phyloP scores from a whole-genome alignment of 306 rosid genomes.

The Cercis canadensis region DNA sequence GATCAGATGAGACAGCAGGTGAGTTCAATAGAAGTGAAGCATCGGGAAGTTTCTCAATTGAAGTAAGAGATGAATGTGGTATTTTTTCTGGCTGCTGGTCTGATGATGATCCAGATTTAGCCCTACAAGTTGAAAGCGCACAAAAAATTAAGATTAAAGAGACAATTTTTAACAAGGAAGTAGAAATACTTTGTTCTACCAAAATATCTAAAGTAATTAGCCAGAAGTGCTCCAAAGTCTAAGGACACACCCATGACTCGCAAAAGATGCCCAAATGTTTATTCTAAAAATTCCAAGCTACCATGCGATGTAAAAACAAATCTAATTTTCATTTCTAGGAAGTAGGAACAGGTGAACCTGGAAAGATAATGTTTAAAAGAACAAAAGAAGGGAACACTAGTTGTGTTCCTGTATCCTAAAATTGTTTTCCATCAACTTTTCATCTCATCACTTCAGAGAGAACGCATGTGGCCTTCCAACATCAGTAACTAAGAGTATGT shows the following conservation, averaged over 20 bases:
- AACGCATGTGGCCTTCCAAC: not conserved
- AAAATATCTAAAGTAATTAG: not conserved
- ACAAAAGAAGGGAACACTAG: too few species aligned
- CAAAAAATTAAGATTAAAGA: constrained; percentile 6
- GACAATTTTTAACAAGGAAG: constrained; percentile 26
- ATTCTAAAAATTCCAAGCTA: too few species aligned
- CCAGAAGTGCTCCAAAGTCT: not conserved
- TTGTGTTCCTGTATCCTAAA: not conserved
- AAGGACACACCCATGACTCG: not conserved
- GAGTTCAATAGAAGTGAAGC: constrained; percentile 84
- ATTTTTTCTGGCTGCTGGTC: constrained; percentile 43
- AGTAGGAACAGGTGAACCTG: too few species aligned
- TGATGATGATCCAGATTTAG: constrained; percentile 46
- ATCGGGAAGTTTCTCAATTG: constrained; percentile 79
- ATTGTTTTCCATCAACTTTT: not conserved
- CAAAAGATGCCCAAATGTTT: not conserved
- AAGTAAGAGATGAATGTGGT: constrained; percentile 40
- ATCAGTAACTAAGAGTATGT: too few species aligned
- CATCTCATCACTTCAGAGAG: not conserved
- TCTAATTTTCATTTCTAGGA: too few species aligned
- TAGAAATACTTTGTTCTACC: constrained; percentile 23
- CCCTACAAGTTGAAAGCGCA: constrained; percentile 44
- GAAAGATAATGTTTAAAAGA: too few species aligned
- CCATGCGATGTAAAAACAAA: too few species aligned
- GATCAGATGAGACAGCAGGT: constrained; percentile 52